phyloP scores from a whole-genome alignment of 1,139 yeast genomes.

The Yamadazyma friedrichii region DNA sequence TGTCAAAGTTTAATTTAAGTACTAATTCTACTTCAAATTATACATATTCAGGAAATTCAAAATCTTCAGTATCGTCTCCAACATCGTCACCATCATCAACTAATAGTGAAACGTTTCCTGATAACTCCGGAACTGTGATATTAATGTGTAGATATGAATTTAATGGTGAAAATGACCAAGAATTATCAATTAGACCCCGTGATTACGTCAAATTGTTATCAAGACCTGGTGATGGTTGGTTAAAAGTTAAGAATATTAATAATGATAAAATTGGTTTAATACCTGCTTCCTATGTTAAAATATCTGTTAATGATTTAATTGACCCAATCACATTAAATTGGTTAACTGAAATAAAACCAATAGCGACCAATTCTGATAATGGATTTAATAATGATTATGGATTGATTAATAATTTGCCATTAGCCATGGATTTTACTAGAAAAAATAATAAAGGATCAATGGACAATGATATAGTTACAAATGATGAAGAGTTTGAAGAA shows the following conservation, averaged over 20 bases:
- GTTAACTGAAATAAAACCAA: slow-evolving; percentile 32
- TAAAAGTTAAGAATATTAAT: slow-evolving; percentile 39
- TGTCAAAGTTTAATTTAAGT: neutral
- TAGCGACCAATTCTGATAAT: slow-evolving; percentile 39
- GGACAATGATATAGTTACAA: too few relatives aligned
- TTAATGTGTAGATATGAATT: slow-evolving; percentile 37
- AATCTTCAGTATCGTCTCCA: slow-evolving; percentile 1
- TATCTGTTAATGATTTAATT: slow-evolving; percentile 39
- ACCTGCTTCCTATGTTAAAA: slow-evolving; percentile 44
- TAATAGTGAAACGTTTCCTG: neutral
- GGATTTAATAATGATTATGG: slow-evolving; percentile 9
- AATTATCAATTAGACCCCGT: slow-evolving; percentile 33
- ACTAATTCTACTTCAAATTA: neutral
- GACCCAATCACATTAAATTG: slow-evolving; percentile 40
- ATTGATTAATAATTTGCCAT: neutral
- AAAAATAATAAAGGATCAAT: neutral
- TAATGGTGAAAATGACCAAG: slow-evolving; percentile 32
- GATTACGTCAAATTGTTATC: slow-evolving; percentile 40
- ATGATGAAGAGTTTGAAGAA: too few relatives aligned
- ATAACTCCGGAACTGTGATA: slow-evolving; percentile 18
- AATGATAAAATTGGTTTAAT: slow-evolving; percentile 35
- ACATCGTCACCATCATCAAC: neutral
- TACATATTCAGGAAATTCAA: neutral
- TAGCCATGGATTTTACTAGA: neutral
- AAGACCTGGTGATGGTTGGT: slow-evolving; percentile 45